These are phyloP conservation scores for Dictyostelium firmibasis DNA, from an alignment of 78 protist genomes.

Conservation along the genomic window DNA sequence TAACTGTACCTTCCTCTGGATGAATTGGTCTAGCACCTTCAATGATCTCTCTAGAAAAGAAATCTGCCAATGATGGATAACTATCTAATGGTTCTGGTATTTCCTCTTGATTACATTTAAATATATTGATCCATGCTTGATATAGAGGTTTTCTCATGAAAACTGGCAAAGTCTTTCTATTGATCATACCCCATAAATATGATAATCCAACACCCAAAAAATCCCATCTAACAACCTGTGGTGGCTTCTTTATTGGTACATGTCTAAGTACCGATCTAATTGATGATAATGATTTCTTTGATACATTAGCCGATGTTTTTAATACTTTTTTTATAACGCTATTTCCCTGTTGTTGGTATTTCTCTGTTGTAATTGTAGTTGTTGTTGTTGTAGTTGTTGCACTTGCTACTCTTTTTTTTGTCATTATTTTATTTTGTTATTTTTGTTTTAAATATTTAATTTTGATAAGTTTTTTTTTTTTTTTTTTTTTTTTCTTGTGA, in stretches of 20 bases:
- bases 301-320: neutral
- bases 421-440: neutral
- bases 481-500: neutral
- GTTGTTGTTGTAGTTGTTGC: neutral
- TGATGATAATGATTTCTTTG: constrained; percentile 6
- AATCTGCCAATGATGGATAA: constrained; percentile 71
- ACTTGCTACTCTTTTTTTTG: neutral
- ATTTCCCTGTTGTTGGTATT: neutral
- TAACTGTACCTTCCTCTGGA: constrained; percentile 26
- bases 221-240: constrained; percentile 84
- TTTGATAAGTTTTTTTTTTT: neutral
- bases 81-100: constrained; percentile 62
- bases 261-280: constrained; percentile 1
- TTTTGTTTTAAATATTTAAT: neutral
- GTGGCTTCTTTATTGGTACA: constrained; percentile 73
- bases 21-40: constrained; percentile 57
- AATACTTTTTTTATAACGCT: neutral
- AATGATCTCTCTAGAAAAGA: constrained; percentile 75
- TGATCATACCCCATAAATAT: constrained; percentile 77
- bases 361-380: constrained; percentile 9
- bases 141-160: constrained; percentile 63
- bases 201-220: constrained; percentile 76
- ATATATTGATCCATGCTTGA: constrained; percentile 60
- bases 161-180: constrained; percentile 46
- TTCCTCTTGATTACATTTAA: constrained; percentile 78